A percentile compares a stretch with the other conserved stretches of the same genome.
Conservation (phyloP, 352 stramenopile species). For the Aphanomyces astaci region DNA sequence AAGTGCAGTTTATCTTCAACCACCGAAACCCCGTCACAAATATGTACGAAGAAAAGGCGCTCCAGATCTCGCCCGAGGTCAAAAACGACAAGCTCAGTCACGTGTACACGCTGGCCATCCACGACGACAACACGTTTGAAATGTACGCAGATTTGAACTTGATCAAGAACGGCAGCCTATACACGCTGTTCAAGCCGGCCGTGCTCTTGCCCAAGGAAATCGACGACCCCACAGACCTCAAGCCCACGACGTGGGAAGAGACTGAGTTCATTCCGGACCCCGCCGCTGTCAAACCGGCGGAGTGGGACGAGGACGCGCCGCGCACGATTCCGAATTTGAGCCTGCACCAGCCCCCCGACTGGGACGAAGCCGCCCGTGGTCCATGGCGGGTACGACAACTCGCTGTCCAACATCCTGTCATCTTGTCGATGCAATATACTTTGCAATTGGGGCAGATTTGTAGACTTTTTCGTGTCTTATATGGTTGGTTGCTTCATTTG, state of each 20-base stretch:
- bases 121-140: constrained; percentile 87
- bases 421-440: no score
- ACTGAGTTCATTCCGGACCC: constrained; percentile 84
- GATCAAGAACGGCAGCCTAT: constrained; percentile 71
- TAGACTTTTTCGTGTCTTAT: no score
- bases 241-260: constrained; percentile 91
- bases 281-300: constrained; percentile 76
- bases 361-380: constrained; percentile 47
- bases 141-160: constrained; percentile 86
- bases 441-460: no score
- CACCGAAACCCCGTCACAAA: constrained; percentile 88
- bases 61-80: constrained; percentile 64
- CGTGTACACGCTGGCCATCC: constrained; percentile 88
- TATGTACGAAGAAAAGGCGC: constrained; percentile 93
- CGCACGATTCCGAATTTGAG: constrained; percentile 75
- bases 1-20: constrained; percentile 93
- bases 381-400: constrained; percentile 19
- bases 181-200: constrained; percentile 75
- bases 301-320: constrained; percentile 91
- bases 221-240: constrained; percentile 85
- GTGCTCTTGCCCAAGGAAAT: constrained; percentile 88
- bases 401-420: no score
- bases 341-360: constrained; percentile 83
- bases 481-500: no score
- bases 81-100: constrained; percentile 84